Evolutionary conservation across 2,329 filamentous ascomycete species (phyloP).

Genomic region (Hymenoscyphus fraxineus): DNA sequence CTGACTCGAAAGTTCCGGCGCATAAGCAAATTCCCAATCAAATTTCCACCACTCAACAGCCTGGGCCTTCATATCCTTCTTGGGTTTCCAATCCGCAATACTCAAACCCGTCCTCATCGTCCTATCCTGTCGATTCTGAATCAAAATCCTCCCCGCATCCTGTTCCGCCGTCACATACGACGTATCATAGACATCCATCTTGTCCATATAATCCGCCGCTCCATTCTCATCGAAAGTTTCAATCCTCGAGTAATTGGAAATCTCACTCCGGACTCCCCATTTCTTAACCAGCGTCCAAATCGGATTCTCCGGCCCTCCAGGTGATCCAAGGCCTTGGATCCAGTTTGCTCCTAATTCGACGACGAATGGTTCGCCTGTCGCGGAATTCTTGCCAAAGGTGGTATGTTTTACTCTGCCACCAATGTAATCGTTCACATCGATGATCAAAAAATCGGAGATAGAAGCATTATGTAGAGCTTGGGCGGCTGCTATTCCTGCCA

Average conservation of each 20-base stretch:
- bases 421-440: constrained; percentile 60
- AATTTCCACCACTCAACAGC: constrained; percentile 59
- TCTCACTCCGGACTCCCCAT: constrained; percentile 51
- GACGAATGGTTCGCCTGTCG: constrained; percentile 42
- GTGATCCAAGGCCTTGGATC: constrained; percentile 43
- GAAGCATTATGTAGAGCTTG: constrained; percentile 60
- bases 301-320: constrained; percentile 50
- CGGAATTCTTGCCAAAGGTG: constrained; percentile 33
- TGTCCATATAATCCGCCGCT: constrained; percentile 44
- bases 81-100: constrained; percentile 60
- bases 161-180: constrained; percentile 44
- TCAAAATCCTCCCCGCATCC: constrained; percentile 54
- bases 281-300: constrained; percentile 62
- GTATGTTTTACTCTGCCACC: constrained; percentile 59
- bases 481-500: constrained; percentile 60
- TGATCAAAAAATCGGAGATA: constrained; percentile 59
- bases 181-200: constrained; percentile 49
- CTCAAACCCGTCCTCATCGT: constrained; percentile 56
- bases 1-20: constrained; percentile 39
- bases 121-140: constrained; percentile 57
- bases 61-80: constrained; percentile 50
- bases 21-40: constrained; percentile 57
- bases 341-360: constrained; percentile 68
- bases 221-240: constrained; percentile 59
- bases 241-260: constrained; percentile 56